Evolutionary conservation across 1,284 basidiomycete genomes (phyloP), one percentile per base, ranked within the genome.

Genomic region (Mycocalia duriaeana): DNA sequence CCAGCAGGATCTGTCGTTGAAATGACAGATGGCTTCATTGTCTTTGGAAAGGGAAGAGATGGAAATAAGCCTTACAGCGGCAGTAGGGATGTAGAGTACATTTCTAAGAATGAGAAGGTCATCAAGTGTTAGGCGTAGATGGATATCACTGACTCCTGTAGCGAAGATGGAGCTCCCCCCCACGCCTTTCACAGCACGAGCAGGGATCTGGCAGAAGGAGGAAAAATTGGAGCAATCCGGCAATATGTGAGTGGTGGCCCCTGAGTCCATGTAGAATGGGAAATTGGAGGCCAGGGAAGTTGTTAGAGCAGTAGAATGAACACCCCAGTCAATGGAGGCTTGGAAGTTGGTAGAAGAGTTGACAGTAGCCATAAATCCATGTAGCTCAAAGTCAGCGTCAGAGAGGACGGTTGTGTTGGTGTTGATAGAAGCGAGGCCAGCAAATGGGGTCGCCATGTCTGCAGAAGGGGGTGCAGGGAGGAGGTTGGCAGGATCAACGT

Each of bases 41-140:
- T 45, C 41, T 22, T 42, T 24, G 43, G 56, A 13, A 4, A 64
- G 43, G 0, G 50, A 36, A 36, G 47, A 42, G 8, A 64, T 46
- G 11, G 58, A 63, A 8, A 63, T 50, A 3, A 63, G 55, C 20
- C 53, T 48, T 9, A 60, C 53, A n/a, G 60, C 47, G 1, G 58
- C 50, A 6, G 43, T 35, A 1, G 58, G 64, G 28, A 63, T 56
- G 44, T 53, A 60, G 2, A 64, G 55, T 0, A 31, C 57, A 36
- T 60, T 42, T 5, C 48, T n/a, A 11, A 62, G 45, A 0, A 20
- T 47, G 36, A 56, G 24, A 5, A 44, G 43, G 19, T 26, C 41
- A 5, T 45, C 44, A 5, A 38, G 25, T 11, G 14, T 7, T 5
- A 42, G 6, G n/a, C 16, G 9, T 11, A 35, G 18, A 11, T 45